Conservation (phyloP, 129 eudicot species). For the Pseudognaphalium luteoalbum region DNA sequence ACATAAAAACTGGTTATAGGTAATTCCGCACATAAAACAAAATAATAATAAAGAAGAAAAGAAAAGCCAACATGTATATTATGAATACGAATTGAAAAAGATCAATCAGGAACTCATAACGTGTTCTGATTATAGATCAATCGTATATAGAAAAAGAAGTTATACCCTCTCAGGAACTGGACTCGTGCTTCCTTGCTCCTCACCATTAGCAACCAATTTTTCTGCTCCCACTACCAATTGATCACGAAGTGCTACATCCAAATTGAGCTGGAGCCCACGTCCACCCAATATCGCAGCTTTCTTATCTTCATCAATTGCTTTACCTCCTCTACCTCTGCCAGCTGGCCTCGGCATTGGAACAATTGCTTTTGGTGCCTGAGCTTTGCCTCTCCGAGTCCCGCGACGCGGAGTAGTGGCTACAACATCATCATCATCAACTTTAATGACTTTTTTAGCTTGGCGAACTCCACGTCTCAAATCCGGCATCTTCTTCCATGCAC, state of each 20-base stretch:
- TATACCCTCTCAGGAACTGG: constrained; percentile 59
- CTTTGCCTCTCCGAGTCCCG: constrained; percentile 51
- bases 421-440: constrained; percentile 31
- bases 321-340: constrained; percentile 55
- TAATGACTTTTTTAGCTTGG: constrained; percentile 48
- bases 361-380: constrained; percentile 36
- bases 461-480: constrained; percentile 73
- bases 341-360: constrained; percentile 53
- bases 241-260: constrained; percentile 39
- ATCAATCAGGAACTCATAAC: too few species aligned
- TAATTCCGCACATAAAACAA: too few species aligned
- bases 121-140: not conserved
- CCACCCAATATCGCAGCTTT: constrained; percentile 37
- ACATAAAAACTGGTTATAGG: too few species aligned
- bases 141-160: not conserved
- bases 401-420: constrained; percentile 50
- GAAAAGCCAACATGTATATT: not conserved
- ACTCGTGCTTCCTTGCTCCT: constrained; percentile 57
- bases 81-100: too few species aligned
- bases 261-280: constrained; percentile 30
- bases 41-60: too few species aligned
- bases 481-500: constrained; percentile 72
- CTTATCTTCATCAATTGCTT: constrained; percentile 38
- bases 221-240: constrained; percentile 43
- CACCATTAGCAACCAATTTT: constrained; percentile 39